A percentile compares a stretch with the other conserved stretches of the same genome.
phyloP scores from a whole-genome alignment of 2,329 filamentous ascomycete species.

The Colletotrichum viniferum region DNA sequence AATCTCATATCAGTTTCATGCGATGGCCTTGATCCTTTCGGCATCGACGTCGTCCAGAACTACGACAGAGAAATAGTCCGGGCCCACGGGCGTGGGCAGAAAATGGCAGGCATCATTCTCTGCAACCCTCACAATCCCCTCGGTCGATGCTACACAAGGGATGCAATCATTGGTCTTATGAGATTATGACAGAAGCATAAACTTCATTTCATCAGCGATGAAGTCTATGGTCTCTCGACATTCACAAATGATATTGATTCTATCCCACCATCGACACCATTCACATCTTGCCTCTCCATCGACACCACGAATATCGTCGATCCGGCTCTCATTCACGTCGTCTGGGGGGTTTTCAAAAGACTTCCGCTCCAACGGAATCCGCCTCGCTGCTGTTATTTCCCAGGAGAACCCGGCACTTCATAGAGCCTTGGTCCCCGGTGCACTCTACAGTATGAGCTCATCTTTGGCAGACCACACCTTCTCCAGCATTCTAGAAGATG shows the following conservation, averaged over 20 bases:
- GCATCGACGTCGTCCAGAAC: background rate
- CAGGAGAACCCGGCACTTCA: slow-evolving; percentile 26
- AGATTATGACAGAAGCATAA: slow-evolving; percentile 26
- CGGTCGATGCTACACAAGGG: background rate
- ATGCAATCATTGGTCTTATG: background rate
- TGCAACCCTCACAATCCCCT: background rate
- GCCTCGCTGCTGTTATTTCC: background rate
- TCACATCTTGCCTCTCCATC: background rate
- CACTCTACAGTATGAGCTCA: background rate
- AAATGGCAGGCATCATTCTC: background rate
- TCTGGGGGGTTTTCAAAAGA: background rate
- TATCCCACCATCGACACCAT: background rate
- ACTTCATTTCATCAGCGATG: slow-evolving; percentile 50
- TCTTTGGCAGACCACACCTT: background rate
- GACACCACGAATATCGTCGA: background rate
- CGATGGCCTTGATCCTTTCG: background rate
- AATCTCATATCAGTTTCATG: background rate
- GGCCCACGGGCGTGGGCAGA: background rate
- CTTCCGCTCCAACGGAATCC: background rate
- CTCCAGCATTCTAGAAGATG: background rate
- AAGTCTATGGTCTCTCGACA: slow-evolving; percentile 50
- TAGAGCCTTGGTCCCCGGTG: background rate
- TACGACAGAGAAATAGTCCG: background rate
- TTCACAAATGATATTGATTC: slow-evolving; percentile 37
- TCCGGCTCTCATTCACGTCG: background rate